Evolutionary conservation across 495 filamentous ascomycete species (phyloP), one percentile per base, ranked within the genome.

Genomic region (Hyaloscypha variabilis): DNA sequence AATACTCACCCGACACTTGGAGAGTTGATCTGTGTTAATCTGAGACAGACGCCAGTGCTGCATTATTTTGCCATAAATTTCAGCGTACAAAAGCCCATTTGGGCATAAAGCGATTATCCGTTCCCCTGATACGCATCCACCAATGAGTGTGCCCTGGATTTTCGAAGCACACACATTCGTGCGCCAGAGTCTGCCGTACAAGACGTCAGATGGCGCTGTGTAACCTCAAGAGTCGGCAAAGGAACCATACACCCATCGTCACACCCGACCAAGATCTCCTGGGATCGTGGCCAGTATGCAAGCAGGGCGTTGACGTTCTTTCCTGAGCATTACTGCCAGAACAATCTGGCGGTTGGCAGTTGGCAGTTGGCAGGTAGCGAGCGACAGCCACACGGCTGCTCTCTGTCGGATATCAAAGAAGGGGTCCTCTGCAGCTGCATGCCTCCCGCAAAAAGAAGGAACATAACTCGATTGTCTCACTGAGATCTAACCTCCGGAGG

Each of bases 221-320:
- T 64, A 46, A 64, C 61, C 54, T 23, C 42, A 49, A 5, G 34
- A 52, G 17, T 42, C 10, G 29, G 10, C 36, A 39, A 54, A 51
- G 46, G 60, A 54, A 42, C 61, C 46, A 64, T 29, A 56, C 61
- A 64, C n/a, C 51, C 52, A 46, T 57, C 25, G 30, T 49, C 23
- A 39, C 51, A 51, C n/a, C 29, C 51, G 19, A 51, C 28, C 60
- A 28, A 17, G 31, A 42, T 49, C 24, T 2, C 26, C 59, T 31
- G 25, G 21, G 0, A 62, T 56, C 52, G 21, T 42, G 21, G 11
- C 52, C 31, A 23, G 17, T 6, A 6, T 25, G 51, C 61, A 56
- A 57, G 57, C 52, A 13, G 21, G n/a, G 25, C 26, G 19, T 8
- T 8, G 21, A 0, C 6, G 10, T 56, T 56, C 25, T 29, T 34